Evolutionary conservation across 176 grass and related monocot species (phyloP).

Genomic region (Carex scoparia): DNA sequence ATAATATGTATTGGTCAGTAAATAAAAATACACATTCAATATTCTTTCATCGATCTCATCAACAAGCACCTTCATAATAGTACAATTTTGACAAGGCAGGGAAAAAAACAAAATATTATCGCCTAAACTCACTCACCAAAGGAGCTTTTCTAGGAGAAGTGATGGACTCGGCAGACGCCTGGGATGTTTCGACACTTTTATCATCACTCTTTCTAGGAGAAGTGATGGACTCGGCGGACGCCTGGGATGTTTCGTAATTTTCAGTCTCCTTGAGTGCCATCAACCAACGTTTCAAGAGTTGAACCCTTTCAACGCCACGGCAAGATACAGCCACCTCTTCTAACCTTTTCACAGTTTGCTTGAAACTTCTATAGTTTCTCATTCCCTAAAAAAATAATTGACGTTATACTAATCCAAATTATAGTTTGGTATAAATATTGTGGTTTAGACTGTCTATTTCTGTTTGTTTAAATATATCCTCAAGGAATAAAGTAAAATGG

Average conservation of each 20-base stretch:
- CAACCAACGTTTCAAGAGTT: slow-evolving; percentile 67
- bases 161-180: slow-evolving; percentile 30
- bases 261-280: slow-evolving; percentile 61
- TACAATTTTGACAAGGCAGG: background rate
- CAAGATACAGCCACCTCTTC: slow-evolving; percentile 74
- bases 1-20: slow-evolving; percentile 7
- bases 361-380: slow-evolving; percentile 67
- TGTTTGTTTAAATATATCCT: background rate
- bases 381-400: slow-evolving; percentile 35
- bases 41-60: background rate
- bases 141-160: slow-evolving; percentile 40
- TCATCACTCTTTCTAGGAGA: too few relatives aligned
- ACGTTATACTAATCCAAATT: background rate
- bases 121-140: slow-evolving; percentile 37
- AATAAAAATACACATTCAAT: background rate
- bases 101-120: background rate
- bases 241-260: slow-evolving; percentile 20
- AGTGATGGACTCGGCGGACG: slow-evolving; percentile 29
- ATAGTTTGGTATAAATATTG: slow-evolving; percentile 1
- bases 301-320: slow-evolving; percentile 50
- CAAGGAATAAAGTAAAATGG: background rate
- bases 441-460: background rate
- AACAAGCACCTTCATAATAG: background rate
- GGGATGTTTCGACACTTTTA: background rate
- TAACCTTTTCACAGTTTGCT: slow-evolving; percentile 77